Conservation (phyloP, 352 stramenopile species). For the Globisporangium iwayamae region DNA sequence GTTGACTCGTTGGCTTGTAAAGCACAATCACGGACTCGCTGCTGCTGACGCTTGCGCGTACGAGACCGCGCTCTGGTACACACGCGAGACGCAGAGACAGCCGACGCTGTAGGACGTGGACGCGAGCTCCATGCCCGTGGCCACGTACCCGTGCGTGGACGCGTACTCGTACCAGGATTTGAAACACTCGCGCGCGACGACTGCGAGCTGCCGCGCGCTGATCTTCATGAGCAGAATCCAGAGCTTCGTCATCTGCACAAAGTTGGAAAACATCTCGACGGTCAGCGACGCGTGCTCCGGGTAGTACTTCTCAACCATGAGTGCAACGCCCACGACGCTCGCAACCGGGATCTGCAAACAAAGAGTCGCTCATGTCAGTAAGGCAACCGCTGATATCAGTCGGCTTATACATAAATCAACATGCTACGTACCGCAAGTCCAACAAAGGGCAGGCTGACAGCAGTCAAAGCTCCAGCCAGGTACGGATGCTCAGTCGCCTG, state of each 20-base stretch:
- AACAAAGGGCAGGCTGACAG: constrained; percentile 67
- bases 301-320: constrained; percentile 80
- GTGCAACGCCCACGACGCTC: constrained; percentile 60
- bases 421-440: constrained; percentile 53
- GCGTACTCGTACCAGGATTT: constrained; percentile 74
- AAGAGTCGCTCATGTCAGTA: background rate
- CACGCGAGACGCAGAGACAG: constrained; percentile 51
- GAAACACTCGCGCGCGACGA: constrained; percentile 65
- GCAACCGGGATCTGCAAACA: constrained; percentile 60
- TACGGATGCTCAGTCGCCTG: constrained; percentile 55
- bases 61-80: constrained; percentile 48
- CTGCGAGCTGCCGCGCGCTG: constrained; percentile 55
- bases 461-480: constrained; percentile 52
- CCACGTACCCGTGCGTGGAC: constrained; percentile 54
- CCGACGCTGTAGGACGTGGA: constrained; percentile 62
- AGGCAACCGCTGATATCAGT: background rate
- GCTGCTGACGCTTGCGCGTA: constrained; percentile 24
- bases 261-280: constrained; percentile 66
- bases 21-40: background rate
- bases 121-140: constrained; percentile 64
- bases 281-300: constrained; percentile 66
- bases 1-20: background rate
- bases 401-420: background rate
- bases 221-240: constrained; percentile 80
- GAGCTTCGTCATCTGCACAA: constrained; percentile 80